These are phyloP conservation scores for Paraconiothyrium sp. DNA, from an alignment of 2,329 filamentous ascomycete species.

Conservation along the genomic window DNA sequence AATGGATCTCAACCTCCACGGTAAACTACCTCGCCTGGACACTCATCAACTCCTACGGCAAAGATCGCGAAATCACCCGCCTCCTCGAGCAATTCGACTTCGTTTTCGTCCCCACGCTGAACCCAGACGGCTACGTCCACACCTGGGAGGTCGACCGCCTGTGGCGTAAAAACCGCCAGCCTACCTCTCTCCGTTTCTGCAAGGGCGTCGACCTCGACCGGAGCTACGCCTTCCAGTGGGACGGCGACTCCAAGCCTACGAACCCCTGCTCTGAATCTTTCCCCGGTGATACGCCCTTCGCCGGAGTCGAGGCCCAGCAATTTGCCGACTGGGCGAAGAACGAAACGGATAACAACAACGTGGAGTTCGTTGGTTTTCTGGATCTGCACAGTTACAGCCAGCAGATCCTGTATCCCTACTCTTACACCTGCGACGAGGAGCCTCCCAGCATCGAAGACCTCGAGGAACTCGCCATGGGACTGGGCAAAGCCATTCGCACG, in stretches of 20 bases:
- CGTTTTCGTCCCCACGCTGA: conserved; percentile 86
- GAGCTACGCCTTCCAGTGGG: conserved; percentile 86
- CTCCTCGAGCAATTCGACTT: conserved; percentile 87
- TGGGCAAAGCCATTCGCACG: conserved; percentile 89
- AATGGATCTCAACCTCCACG: conserved; percentile 95
- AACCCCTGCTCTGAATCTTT: conserved; percentile 95
- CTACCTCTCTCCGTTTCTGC: conserved; percentile 83
- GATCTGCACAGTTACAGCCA: conserved; percentile 97
- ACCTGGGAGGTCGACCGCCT: conserved; percentile 91
- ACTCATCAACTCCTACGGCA: conserved; percentile 83
- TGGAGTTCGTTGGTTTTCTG: conserved; percentile 82
- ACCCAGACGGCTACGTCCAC: conserved; percentile 94
- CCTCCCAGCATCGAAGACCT: conserved; percentile 92
- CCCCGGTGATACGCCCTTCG: conserved; percentile 82
- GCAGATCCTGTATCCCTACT: conserved; percentile 91
- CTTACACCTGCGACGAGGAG: conserved; percentile 78
- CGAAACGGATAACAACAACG: conserved; percentile 74
- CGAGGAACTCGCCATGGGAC: conserved; percentile 85
- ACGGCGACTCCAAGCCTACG: conserved; percentile 66
- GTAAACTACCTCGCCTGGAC: conserved; percentile 92
- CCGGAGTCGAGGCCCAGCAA: conserved; percentile 78
- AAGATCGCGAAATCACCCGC: conserved; percentile 73
- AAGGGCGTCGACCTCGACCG: conserved; percentile 89
- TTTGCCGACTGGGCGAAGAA: conserved; percentile 86
- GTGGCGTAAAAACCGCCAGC: conserved; percentile 94